Base-by-base conservation (phyloP, 768 basidiomycete species). In the Tricholoma sp. region DNA sequence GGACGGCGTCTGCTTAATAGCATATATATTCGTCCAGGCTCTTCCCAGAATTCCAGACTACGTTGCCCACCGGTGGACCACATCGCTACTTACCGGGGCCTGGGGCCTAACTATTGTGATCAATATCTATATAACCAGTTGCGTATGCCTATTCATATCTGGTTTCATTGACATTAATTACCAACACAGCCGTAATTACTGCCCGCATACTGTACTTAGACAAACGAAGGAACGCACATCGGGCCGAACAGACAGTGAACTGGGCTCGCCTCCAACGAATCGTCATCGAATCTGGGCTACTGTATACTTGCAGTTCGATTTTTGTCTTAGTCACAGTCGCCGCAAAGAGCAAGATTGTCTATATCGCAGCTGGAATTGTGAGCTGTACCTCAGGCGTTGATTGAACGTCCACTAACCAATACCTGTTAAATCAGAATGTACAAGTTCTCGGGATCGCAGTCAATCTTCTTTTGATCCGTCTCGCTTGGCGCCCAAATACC, bases 91-190 rank as follows among this genome's bases (percentile, higher is more conserved):
- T 36, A 37, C 47, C 44, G 54, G n/a, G 18, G 57, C 60, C 39
- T 64, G 63, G 63, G 44, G 49, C 12, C 45, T 53, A 12, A 62
- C 57, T 4, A 57, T 57, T 15, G 28, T 54, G 12, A 24, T 64
- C 18, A 64, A 64, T 39, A 52, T 57, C 15, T 64, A 64, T 41
- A 39, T 57, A 9, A 62, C 63, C 13, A 33, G 63, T 24, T 64
- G 47, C 3, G 59, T 39, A 32, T 34, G 4, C 8, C 12, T 34
- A 9, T 34, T 34, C 33, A 34, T 34, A 9, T 34, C 33, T 8
- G 12, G 13, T 13, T 13, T 39, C 6, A 39, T n/a, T 10, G 37
- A 34, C 33, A 2, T 39, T 12, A 10, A 5, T 24, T 4, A 39
- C 12, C 5, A 39, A 6, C 5, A 13, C 15, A 39, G 50, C 17